A percentile compares a stretch with the other conserved stretches of the same genome.
These are phyloP conservation scores for Babjeviella inositovora DNA, from an alignment of 805 yeast genomes.

Conservation along the genomic window DNA sequence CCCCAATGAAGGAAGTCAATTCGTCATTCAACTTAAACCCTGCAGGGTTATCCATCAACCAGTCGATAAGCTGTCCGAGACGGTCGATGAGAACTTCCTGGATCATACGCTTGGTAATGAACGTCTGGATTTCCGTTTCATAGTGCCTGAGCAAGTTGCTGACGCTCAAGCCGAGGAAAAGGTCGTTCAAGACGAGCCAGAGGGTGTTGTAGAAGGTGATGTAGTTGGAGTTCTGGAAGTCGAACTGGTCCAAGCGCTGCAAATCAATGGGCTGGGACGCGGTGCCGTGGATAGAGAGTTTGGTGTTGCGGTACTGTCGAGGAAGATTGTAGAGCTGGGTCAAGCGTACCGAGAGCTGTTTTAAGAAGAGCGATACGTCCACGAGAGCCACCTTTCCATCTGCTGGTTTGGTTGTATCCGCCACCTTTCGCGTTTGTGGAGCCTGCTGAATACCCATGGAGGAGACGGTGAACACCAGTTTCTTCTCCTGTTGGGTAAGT, in stretches of 20 bases:
- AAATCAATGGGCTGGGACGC: constrained; percentile 2
- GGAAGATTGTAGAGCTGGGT: too few relatives aligned
- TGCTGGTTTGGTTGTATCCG: too few relatives aligned
- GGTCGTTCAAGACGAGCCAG: constrained; percentile 79
- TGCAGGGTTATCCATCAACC: constrained; percentile 85
- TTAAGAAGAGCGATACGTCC: too few relatives aligned
- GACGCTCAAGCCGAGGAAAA: constrained; percentile 54
- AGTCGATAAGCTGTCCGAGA: constrained; percentile 32
- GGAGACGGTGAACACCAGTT: too few relatives aligned
- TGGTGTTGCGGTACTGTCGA: too few relatives aligned
- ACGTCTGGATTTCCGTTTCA: constrained; percentile 8
- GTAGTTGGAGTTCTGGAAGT: constrained; percentile 31
- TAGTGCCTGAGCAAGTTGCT: constrained; percentile 27
- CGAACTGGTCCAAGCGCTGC: constrained; percentile 5
- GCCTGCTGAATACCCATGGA: too few relatives aligned
- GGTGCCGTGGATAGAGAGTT: too few relatives aligned
- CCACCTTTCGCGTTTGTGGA: too few relatives aligned
- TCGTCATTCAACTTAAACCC: constrained; percentile 87
- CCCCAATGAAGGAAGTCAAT: constrained; percentile 74
- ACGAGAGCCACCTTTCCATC: too few relatives aligned
- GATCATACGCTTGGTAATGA: constrained; percentile 11
- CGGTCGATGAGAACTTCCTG: constrained; percentile 23
- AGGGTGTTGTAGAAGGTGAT: constrained; percentile 71
- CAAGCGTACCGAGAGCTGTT: too few relatives aligned
- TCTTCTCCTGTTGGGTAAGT: too few relatives aligned